Base-by-base conservation (phyloP, 768 basidiomycete genomes). In the Kondoa subrosea region DNA sequence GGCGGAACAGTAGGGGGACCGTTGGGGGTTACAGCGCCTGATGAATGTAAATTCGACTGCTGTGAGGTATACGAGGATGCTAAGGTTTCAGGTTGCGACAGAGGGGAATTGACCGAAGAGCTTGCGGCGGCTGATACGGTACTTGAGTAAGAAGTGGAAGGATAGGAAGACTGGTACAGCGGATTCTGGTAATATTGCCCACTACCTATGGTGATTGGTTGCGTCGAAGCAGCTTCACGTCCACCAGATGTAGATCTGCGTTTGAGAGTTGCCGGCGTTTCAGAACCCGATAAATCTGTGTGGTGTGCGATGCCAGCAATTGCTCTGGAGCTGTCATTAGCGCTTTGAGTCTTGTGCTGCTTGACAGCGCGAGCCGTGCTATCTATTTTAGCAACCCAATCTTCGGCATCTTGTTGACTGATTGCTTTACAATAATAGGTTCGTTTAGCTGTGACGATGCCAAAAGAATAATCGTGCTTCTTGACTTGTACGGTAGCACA, bases 351-450 rank as follows among this genome's bases (percentile, higher is more conserved):
- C 61, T 32, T 63, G 26, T 27, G 29, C 26, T 33, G 61, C 61
- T 63, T 63, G 61, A 33, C 61, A 14, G 61, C 69, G n/a, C 57
- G 62, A 21, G 65, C 60, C 2, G 66, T 61, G 25, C 27, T 64
- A 34, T 59, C 64, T 57, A 56, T 70, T 63, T 63, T 71, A 27
- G 77, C 76, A 17, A 93, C 87, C 92, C 95, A 97, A 67, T 80
- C 82, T 50, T 85, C 81, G 33, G 89, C 85, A 64, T 91, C 90
- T n/a, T 78, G 79, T 1, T 81, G 79, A 26, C 82, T 81, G 40
- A 83, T 82, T 0, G 92, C 90, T 75, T 88, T 88, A 33, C 92
- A 83, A 77, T 96, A 92, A 77, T 87, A 96, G 17, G 95, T 97
- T 50, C 95, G 82, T 14, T 84, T 81, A 14, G 89, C 84, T 0